A percentile compares a stretch with the other conserved stretches of the same genome.
These are phyloP conservation scores for Bremia lactucae DNA, from an alignment of 352 stramenopile species.

Conservation along the genomic window DNA sequence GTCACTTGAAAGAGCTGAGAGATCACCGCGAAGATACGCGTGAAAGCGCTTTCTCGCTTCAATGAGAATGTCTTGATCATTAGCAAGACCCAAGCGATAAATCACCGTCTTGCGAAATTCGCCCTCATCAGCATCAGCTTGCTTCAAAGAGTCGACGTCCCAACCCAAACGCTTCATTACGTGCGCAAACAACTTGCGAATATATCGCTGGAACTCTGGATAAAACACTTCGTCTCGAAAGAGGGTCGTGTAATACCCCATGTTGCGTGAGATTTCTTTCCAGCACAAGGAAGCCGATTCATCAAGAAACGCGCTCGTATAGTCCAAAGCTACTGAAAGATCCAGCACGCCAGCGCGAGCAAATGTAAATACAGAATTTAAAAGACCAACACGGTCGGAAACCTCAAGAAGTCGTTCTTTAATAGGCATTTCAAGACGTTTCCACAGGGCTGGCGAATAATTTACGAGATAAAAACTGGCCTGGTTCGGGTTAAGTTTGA, in stretches of 20 bases:
- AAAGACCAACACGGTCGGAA: constrained; percentile 86
- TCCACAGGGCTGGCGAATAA: constrained; percentile 83
- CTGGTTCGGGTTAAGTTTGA: constrained; percentile 94
- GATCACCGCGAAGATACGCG: constrained; percentile 34
- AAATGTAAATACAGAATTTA: constrained; percentile 90
- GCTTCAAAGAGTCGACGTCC: constrained; percentile 18
- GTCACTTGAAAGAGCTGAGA: constrained; percentile 37
- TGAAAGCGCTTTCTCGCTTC: constrained; percentile 50
- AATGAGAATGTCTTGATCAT: constrained; percentile 36
- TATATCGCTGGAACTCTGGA: constrained; percentile 39
- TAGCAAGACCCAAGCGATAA: constrained; percentile 34
- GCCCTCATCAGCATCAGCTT: constrained; percentile 30
- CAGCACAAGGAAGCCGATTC: constrained; percentile 53
- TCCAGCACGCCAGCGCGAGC: constrained; percentile 44
- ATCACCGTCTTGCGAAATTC: constrained; percentile 61
- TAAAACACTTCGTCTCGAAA: constrained; percentile 48
- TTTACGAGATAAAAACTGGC: constrained; percentile 92
- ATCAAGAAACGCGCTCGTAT: constrained; percentile 40
- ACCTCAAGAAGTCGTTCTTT: constrained; percentile 43
- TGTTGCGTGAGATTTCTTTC: constrained; percentile 52
- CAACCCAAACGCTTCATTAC: constrained; percentile 50
- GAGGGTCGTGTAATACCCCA: constrained; percentile 39
- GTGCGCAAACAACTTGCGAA: constrained; percentile 38
- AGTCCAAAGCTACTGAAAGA: constrained; percentile 46
- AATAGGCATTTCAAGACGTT: constrained; percentile 54